Evolutionary conservation across 441 rosid genomes (phyloP).

Genomic region (Gossypium schwendimanii): DNA sequence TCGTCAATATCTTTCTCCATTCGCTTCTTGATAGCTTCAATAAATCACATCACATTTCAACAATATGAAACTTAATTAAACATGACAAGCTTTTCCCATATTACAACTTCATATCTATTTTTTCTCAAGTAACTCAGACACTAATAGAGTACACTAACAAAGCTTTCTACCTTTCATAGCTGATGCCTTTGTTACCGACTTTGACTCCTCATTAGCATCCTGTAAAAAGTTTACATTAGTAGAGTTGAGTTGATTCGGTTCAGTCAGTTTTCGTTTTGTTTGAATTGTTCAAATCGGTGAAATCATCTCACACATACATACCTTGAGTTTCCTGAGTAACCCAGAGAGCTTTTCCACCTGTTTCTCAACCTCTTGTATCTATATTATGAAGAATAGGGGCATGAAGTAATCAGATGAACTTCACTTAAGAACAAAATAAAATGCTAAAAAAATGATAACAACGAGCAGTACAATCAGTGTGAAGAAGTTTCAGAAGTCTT

Average conservation of each 20-base stretch:
- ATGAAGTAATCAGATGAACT: conserved; percentile 12
- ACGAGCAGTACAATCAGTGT: not conserved
- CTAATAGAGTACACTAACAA: not conserved
- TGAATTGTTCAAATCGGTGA: not conserved
- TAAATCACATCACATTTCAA: conserved; percentile 6
- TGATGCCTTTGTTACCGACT: conserved; percentile 85
- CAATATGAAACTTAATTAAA: not conserved
- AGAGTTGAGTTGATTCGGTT: no score
- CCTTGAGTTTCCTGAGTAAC: conserved; percentile 59
- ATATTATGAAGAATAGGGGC: conserved; percentile 11
- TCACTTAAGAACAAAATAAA: not conserved
- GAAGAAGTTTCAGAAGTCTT: not conserved
- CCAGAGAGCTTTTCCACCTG: conserved; percentile 45
- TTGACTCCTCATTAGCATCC: conserved; percentile 94
- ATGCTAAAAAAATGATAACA: no score
- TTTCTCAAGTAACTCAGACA: not conserved
- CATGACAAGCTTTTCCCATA: not conserved
- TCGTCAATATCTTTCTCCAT: conserved; percentile 91
- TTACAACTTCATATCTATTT: no score
- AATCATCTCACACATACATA: conserved; percentile 20
- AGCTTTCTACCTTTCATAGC: conserved; percentile 69
- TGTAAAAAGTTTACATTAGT: conserved; percentile 21
- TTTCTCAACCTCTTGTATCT: conserved; percentile 64
- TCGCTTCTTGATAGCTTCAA: conserved; percentile 72
- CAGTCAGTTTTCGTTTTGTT: no score